A percentile compares a stretch with the other conserved stretches of the same genome.
Conservation (phyloP, 768 basidiomycete species). For the Leccinum truebloodii region DNA sequence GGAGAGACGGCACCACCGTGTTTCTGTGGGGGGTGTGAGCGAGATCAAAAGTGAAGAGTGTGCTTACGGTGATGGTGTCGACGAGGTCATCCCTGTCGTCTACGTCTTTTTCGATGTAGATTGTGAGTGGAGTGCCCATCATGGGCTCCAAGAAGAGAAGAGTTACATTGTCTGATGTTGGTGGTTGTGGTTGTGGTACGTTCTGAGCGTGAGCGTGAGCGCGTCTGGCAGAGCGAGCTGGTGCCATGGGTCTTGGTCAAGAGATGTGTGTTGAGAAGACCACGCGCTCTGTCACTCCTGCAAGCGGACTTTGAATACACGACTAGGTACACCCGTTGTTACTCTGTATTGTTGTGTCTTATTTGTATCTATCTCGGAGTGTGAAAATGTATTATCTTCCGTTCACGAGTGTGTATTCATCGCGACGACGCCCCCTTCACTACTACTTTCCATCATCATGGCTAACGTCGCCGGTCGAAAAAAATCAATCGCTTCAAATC, state of each 20-base stretch:
- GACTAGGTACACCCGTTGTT: too few relatives aligned
- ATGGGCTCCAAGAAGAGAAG: constrained; percentile 80
- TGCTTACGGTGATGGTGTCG: constrained; percentile 65
- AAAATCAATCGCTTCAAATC: constrained; percentile 72
- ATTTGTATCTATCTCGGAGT: constrained; percentile 37
- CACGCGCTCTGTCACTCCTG: constrained; percentile 26
- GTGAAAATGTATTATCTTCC: constrained; percentile 35
- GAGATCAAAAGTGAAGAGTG: constrained; percentile 11
- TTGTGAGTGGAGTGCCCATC: constrained; percentile 70
- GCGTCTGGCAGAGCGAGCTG: constrained; percentile 63
- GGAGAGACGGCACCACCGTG: constrained; percentile 74
- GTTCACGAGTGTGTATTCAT: not conserved
- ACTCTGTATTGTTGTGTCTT: constrained; percentile 9
- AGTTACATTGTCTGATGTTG: constrained; percentile 25
- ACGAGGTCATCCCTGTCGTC: constrained; percentile 64
- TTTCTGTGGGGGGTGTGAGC: constrained; percentile 46
- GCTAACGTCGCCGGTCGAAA: constrained; percentile 66
- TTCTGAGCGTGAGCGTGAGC: constrained; percentile 42
- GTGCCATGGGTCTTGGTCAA: constrained; percentile 75
- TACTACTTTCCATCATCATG: constrained; percentile 40
- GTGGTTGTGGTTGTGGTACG: not conserved
- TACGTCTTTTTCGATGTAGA: constrained; percentile 84
- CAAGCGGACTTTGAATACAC: constrained; percentile 24
- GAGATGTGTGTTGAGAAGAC: constrained; percentile 4
- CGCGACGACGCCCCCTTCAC: too few relatives aligned